Evolutionary conservation across 805 yeast species (phyloP), one percentile per base, ranked within the genome.

Genomic region (Teunomyces funiuensis): DNA sequence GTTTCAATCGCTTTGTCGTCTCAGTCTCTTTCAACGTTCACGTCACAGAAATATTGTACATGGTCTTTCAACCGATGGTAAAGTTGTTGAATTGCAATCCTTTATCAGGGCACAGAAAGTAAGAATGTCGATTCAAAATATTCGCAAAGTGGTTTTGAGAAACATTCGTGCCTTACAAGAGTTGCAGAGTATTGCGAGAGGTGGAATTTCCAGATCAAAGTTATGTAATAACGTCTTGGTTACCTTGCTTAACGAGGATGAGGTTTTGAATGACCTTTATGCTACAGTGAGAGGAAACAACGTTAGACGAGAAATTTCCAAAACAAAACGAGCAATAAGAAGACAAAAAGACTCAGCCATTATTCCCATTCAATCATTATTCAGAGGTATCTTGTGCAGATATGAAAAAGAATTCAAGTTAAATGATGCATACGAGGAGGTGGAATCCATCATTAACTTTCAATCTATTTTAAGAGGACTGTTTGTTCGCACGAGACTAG

Each of bases 321-420:
- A 29, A 7, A 52, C 50, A 25, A 57, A 59, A 29, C 31, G 39
- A 2, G 47, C 41, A 2, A 40, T 63, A 19, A 25, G 39, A 10
- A 28, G 45, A 9, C 40, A 45, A 19, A 63, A 53, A 22, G 14
- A 36, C 3, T 28, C 31, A 2, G 53, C 66, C 2, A 53, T 80
- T 1, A 53, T 71, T 2, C 55, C 58, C 2, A 46, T 85, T 2
- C 93, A 87, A 59, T 73, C 86, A 0, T 50, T 63, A 5, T 65
- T 82, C 41, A 73, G 89, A 49, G 95, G 91, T 19, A 76, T 82
- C 5, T 63, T 82, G 19, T 61, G 73, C 1, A 67, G 95, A 45
- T 82, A 80, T 52, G 63, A 72, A 3, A 55, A 66, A 30, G 91
- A 84, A 40, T 52, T 77, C 25, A 64, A 72, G 15, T 59, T 73